Evolutionary conservation across 2,329 filamentous ascomycete species (phyloP).

Genomic region (Exophiala bonariae): DNA sequence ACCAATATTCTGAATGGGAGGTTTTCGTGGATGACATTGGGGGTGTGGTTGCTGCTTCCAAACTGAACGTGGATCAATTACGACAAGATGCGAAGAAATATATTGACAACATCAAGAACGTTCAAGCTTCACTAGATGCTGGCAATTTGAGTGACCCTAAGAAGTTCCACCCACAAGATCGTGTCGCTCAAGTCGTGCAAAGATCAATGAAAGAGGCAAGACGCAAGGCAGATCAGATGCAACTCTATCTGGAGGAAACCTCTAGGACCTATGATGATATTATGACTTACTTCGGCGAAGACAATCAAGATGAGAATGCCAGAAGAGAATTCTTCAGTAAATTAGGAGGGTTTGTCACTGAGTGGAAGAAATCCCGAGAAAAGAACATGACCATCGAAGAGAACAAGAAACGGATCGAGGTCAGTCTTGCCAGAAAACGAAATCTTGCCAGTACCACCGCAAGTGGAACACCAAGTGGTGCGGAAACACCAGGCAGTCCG

Average conservation of each 20-base stretch:
- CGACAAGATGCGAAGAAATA: slow-evolving; percentile 85
- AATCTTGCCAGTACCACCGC: slow-evolving; percentile 51
- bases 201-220: slow-evolving; percentile 94
- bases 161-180: slow-evolving; percentile 96
- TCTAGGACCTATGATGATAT: slow-evolving; percentile 88
- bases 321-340: slow-evolving; percentile 94
- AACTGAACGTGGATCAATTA: slow-evolving; percentile 92
- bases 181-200: slow-evolving; percentile 87
- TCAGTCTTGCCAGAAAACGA: slow-evolving; percentile 84
- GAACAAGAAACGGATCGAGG: slow-evolving; percentile 79
- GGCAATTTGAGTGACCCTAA: slow-evolving; percentile 95
- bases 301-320: slow-evolving; percentile 87
- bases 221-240: slow-evolving; percentile 93
- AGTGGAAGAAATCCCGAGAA: slow-evolving; percentile 94
- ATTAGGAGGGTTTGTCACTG: slow-evolving; percentile 81
- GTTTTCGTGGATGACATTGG: slow-evolving; percentile 80
- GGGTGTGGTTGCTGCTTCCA: slow-evolving; percentile 76
- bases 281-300: slow-evolving; percentile 94
- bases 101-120: slow-evolving; percentile 90
- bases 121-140: slow-evolving; percentile 86
- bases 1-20: slow-evolving; percentile 96
- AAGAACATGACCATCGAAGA: slow-evolving; percentile 89
- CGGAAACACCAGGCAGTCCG: slow-evolving; percentile 51
- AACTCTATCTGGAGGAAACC: slow-evolving; percentile 92
- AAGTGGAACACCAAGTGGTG: slow-evolving; percentile 35